Evolutionary conservation across 192 early-diverging fungal species (phyloP).

Genomic region (Phlyctochytrium arcticum): DNA sequence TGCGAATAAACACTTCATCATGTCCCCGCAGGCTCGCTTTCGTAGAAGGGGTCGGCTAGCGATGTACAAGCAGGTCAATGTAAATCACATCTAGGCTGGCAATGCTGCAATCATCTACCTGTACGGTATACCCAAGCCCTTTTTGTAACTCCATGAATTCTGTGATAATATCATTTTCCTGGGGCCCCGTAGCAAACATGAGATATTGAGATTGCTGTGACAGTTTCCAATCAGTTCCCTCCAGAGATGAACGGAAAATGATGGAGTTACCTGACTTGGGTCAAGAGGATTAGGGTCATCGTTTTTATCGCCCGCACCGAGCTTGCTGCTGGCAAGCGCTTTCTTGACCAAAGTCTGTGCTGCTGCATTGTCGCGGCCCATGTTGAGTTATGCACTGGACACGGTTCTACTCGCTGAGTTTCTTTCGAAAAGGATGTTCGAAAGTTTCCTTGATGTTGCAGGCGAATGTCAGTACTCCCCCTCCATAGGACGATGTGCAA

Average conservation of each 20-base stretch:
- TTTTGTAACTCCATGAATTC: constrained; percentile 25
- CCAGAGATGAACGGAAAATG: too few species aligned
- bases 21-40: constrained; percentile 1
- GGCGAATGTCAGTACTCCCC: too few species aligned
- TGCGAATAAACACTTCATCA: constrained; percentile 12
- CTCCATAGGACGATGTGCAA: too few species aligned
- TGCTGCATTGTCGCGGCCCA: constrained; percentile 5
- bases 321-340: not conserved
- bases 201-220: not conserved
- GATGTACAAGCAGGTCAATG: too few species aligned
- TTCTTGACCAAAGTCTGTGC: constrained; percentile 3
- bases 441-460: too few species aligned
- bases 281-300: not conserved
- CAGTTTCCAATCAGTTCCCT: not conserved
- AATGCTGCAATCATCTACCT: too few species aligned
- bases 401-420: too few species aligned
- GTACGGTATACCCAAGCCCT: constrained; percentile 8
- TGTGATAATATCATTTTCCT: constrained; percentile 13
- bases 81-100: too few species aligned
- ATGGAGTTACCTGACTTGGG: too few species aligned
- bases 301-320: not conserved
- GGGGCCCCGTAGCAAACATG: constrained; percentile 19
- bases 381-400: too few species aligned
- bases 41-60: too few species aligned
- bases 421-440: too few species aligned